Evolutionary conservation across 306 rosid species (phyloP), one percentile per base, ranked within the genome.

Genomic region (Cicer bijugum): DNA sequence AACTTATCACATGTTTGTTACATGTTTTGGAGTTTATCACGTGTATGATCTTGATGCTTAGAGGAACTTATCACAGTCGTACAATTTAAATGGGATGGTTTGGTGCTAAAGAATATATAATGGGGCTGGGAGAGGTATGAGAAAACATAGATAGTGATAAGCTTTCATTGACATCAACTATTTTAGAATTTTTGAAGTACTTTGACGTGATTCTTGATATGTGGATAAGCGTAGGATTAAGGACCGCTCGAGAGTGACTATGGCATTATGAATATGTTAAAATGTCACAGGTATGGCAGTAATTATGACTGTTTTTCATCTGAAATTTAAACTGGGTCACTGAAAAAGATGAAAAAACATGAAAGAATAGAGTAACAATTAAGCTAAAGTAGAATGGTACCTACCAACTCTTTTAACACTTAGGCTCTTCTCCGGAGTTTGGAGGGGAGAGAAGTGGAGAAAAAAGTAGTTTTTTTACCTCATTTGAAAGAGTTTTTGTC

Each of bases 1-100:
- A 63, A 50, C 17, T 37, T 81, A 28, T 72, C 44, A 44, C 52
- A 39, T 38, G 75, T 75, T 20, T n/a, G 46, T 51, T 76, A 19
- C 64, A 33, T 64, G 69, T 47, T 67, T 61, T 67, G 78, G 82
- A 68, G 72, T 50, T 64, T 50, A 43, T 57, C 15, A 23, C 9
- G 40, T 57, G 63, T 57, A 57, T 4, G 35, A 28, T 28, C 35
- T 78, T 78, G 63, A 23, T 59, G 42, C 17, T 6, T 59, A 33
- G 66, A 59, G 43, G 39, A 59, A 12, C 9, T 57, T 57, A 57
- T 57, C 39, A 23, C 38, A 12, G 8, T 11, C 7, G n/a, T 10
- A 57, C 12, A 23, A 33, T 33, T 59, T 59, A 33, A 59, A 59
- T 59, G 17, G 9, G 43, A 59, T 4, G 16, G 17, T 57, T 57